A percentile compares a stretch with the other conserved stretches of the same genome.
Evolutionary conservation across 1,139 yeast species (phyloP).

Genomic region (Zygosaccharomyces sapae): DNA sequence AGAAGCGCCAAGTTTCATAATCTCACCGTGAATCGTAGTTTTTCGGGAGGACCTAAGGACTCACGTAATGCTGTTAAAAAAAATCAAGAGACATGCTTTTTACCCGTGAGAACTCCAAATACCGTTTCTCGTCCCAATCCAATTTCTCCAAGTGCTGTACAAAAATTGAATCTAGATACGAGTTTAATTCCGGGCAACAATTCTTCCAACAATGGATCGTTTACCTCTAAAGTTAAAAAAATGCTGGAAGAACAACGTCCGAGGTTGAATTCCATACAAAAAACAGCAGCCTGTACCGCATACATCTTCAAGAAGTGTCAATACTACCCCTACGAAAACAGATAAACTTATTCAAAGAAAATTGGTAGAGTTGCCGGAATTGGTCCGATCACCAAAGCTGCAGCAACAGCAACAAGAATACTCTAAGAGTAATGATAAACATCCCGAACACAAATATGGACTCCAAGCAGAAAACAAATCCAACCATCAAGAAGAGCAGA

Average conservation of each 20-base stretch:
- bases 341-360: too few species aligned
- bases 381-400: too few species aligned
- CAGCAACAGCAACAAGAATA: too few species aligned
- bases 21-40: slow-evolving; percentile 1
- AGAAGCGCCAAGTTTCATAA: slow-evolving; percentile 7
- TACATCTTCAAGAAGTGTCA: background rate
- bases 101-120: slow-evolving; percentile 4
- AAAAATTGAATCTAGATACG: background rate
- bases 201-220: background rate
- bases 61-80: background rate
- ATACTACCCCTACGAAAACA: too few species aligned
- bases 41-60: background rate
- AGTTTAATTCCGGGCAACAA: background rate
- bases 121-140: background rate
- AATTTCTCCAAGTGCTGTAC: background rate
- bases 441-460: too few species aligned
- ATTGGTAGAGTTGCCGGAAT: too few species aligned
- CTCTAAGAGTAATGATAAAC: too few species aligned
- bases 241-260: slow-evolving; percentile 6
- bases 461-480: background rate
- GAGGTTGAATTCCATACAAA: background rate
- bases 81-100: slow-evolving; percentile 1
- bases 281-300: background rate
- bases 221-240: slow-evolving; percentile 2
- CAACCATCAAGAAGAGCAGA: background rate